These are phyloP conservation scores for Lablab purpureus DNA, from an alignment of 306 rosid genomes.

Conservation along the genomic window DNA sequence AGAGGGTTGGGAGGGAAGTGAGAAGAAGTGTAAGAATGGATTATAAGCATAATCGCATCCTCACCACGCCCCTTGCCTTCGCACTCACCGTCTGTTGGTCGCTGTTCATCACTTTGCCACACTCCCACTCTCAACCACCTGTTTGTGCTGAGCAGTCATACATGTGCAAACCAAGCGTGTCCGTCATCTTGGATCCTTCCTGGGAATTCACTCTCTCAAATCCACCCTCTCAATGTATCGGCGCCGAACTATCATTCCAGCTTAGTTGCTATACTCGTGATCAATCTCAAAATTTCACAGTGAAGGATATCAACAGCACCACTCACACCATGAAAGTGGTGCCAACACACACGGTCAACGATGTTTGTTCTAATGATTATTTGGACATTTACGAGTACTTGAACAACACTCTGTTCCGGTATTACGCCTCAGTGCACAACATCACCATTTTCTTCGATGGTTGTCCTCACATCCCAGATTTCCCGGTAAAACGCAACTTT, in stretches of 20 bases:
- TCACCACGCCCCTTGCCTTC: background rate
- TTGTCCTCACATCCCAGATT: too few species aligned
- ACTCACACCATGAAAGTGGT: constrained; percentile 35
- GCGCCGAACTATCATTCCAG: background rate
- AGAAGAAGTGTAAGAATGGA: background rate
- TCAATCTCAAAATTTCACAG: background rate
- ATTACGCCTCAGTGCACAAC: background rate
- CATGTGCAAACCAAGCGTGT: constrained; percentile 33
- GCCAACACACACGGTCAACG: background rate
- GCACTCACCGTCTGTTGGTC: background rate
- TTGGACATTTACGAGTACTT: too few species aligned
- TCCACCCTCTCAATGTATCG: constrained; percentile 9
- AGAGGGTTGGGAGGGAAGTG: background rate
- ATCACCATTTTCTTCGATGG: background rate
- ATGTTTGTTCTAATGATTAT: constrained; percentile 18
- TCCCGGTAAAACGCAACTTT: too few species aligned
- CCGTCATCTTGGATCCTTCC: constrained; percentile 49
- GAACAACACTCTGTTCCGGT: background rate
- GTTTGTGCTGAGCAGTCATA: background rate
- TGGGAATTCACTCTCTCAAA: too few species aligned
- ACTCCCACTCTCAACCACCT: background rate
- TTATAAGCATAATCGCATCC: background rate
- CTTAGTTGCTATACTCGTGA: background rate
- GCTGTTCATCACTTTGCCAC: background rate
- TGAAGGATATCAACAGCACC: background rate